Conservation (phyloP, 768 basidiomycete species). For the Termitomyces sp. region DNA sequence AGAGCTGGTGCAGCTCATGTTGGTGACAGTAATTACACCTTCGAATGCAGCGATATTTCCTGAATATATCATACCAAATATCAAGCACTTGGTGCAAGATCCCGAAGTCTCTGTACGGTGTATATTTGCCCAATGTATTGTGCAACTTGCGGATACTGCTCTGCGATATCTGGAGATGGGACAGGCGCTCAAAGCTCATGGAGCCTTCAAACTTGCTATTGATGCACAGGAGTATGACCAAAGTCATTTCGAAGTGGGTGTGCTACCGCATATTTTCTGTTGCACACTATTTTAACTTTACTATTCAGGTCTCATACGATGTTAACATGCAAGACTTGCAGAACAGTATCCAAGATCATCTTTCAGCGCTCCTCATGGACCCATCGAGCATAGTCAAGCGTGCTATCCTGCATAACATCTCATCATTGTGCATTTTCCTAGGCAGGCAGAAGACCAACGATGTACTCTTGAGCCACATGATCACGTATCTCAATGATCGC, state of each 20-base stretch:
- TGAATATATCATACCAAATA: constrained; percentile 93
- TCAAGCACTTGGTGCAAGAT: constrained; percentile 79
- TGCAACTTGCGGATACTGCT: constrained; percentile 81
- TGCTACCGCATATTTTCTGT: not conserved
- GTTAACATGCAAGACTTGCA: constrained; percentile 84
- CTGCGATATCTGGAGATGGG: constrained; percentile 91
- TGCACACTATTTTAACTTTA: not conserved
- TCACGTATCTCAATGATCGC: constrained; percentile 79
- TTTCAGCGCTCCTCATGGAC: constrained; percentile 84
- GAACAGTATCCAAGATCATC: constrained; percentile 79
- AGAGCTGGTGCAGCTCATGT: constrained; percentile 18
- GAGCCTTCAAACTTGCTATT: constrained; percentile 59
- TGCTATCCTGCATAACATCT: constrained; percentile 83
- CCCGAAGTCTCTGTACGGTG: constrained; percentile 78
- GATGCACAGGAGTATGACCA: constrained; percentile 74
- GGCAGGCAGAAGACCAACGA: constrained; percentile 94
- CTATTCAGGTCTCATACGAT: constrained; percentile 82
- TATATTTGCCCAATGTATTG: constrained; percentile 83
- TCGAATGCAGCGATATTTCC: constrained; percentile 71
- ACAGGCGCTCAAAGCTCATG: constrained; percentile 84
- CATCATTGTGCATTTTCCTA: constrained; percentile 88
- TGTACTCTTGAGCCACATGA: constrained; percentile 86
- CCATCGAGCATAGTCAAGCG: constrained; percentile 88
- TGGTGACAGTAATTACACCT: constrained; percentile 24
- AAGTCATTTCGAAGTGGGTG: constrained; percentile 72